Conservation (phyloP, 345 rosid species). For the Streptanthus diversifolius region DNA sequence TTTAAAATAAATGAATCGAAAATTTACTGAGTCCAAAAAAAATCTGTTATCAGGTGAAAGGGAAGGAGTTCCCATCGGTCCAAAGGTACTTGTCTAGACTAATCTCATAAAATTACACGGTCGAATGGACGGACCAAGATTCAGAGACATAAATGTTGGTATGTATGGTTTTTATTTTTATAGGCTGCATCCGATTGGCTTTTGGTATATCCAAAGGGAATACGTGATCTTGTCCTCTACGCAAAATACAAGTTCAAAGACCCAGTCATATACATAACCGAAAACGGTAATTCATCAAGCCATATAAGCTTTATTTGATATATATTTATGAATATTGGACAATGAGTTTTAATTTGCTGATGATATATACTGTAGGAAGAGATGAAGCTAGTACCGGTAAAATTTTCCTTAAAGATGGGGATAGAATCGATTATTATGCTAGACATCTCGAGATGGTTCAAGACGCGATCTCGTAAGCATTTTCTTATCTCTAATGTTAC, state of each 20-base stretch:
- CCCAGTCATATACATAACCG: constrained; percentile 53
- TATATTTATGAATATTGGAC: not conserved
- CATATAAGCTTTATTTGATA: not conserved
- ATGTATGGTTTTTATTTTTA: not conserved
- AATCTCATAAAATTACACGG: not conserved
- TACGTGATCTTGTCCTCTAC: constrained; percentile 42
- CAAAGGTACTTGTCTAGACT: constrained; percentile 29
- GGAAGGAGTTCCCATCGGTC: constrained; percentile 45
- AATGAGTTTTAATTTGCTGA: not conserved
- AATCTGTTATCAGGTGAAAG: constrained; percentile 26
- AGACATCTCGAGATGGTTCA: constrained; percentile 37
- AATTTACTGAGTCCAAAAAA: not conserved
- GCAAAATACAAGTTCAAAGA: constrained; percentile 44
- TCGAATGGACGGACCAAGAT: not conserved
- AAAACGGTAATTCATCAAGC: constrained; percentile 43
- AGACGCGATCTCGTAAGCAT: constrained; percentile 39
- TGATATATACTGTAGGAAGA: constrained; percentile 22
- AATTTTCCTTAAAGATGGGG: constrained; percentile 22
- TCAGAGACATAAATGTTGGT: not conserved
- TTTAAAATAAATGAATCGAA: not conserved
- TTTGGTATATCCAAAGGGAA: constrained; percentile 52
- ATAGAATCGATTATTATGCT: constrained; percentile 34
- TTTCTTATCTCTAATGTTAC: not conserved
- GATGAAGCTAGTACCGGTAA: constrained; percentile 28
- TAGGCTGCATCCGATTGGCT: constrained; percentile 55